Percentiles rank a stretch among this genome's conserved stretches.
Conservation (phyloP, 345 rosid species). For the Bruguiera sexangula region DNA sequence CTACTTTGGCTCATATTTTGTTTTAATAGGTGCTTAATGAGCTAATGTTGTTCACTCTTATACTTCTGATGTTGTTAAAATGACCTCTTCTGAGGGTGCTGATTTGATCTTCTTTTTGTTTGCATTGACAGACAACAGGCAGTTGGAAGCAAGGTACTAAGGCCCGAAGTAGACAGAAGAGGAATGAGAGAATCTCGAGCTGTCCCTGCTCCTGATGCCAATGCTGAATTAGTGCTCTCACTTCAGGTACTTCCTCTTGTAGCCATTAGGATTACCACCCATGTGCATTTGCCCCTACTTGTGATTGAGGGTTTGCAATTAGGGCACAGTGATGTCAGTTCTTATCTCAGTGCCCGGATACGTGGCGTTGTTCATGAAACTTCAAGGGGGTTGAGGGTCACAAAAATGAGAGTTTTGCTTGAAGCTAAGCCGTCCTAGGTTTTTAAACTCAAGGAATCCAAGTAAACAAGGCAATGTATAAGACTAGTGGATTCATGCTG, state of each 20-base stretch:
- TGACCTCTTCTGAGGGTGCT: neutral
- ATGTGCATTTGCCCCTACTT: neutral
- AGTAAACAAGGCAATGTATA: neutral
- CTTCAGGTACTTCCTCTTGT: constrained; percentile 59
- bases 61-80: neutral
- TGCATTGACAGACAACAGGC: constrained; percentile 63
- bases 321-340: neutral
- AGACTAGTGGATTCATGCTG: neutral
- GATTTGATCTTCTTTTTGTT: constrained; percentile 13
- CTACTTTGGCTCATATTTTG: neutral
- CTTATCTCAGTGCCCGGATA: neutral
- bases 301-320: neutral
- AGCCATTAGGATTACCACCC: neutral
- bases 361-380: neutral
- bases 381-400: too few relatives aligned
- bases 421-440: neutral
- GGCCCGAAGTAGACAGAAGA: constrained; percentile 62
- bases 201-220: constrained; percentile 92
- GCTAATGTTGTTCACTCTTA: constrained; percentile 4
- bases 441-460: neutral
- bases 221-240: constrained; percentile 77
- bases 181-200: constrained; percentile 88
- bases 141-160: constrained; percentile 68
- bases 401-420: neutral
- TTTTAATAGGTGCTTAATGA: neutral